phyloP scores from a whole-genome alignment of 164 flowering plant genomes.

The Umbellularia californica region DNA sequence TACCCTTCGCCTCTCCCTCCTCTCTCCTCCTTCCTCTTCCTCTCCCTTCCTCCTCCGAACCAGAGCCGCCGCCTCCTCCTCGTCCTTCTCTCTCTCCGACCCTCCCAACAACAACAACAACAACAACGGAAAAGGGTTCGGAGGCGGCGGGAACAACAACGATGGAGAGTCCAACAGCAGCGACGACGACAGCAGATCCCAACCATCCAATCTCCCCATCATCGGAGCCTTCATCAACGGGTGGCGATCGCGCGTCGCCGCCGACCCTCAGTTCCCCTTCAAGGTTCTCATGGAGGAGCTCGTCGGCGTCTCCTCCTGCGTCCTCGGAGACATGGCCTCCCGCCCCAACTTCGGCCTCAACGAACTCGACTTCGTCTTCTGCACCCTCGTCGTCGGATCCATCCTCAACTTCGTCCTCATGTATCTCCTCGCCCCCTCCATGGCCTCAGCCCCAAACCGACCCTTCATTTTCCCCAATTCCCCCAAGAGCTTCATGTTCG shows the following conservation, averaged over 20 bases:
- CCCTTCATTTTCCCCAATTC: conserved; percentile 66
- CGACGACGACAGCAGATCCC: conserved; percentile 15
- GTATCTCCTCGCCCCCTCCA: conserved; percentile 80
- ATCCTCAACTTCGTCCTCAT: conserved; percentile 81
- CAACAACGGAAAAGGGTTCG: not conserved
- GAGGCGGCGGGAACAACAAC: conserved; percentile 8
- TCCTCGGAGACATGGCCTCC: conserved; percentile 91
- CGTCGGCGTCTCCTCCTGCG: conserved; percentile 78
- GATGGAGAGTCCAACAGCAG: conserved; percentile 17
- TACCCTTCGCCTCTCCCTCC: not conserved
- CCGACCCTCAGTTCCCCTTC: conserved; percentile 95
- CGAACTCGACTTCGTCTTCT: conserved; percentile 93
- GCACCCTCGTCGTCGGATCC: conserved; percentile 84
- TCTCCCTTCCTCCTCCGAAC: conserved; percentile 5
- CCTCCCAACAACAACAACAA: conserved; percentile 7
- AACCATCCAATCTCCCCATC: conserved; percentile 35
- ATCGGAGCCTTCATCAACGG: conserved; percentile 61
- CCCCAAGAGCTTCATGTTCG: conserved; percentile 89
- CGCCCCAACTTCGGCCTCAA: conserved; percentile 94
- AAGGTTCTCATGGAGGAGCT: conserved; percentile 93
- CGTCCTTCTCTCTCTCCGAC: conserved; percentile 10
- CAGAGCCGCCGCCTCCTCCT: not conserved
- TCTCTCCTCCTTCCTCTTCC: not conserved
- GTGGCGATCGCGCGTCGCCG: conserved; percentile 85
- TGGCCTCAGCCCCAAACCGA: conserved; percentile 29